These are phyloP conservation scores for Fusarium coicis DNA, from an alignment of 2,329 filamentous ascomycete species.

Conservation along the genomic window DNA sequence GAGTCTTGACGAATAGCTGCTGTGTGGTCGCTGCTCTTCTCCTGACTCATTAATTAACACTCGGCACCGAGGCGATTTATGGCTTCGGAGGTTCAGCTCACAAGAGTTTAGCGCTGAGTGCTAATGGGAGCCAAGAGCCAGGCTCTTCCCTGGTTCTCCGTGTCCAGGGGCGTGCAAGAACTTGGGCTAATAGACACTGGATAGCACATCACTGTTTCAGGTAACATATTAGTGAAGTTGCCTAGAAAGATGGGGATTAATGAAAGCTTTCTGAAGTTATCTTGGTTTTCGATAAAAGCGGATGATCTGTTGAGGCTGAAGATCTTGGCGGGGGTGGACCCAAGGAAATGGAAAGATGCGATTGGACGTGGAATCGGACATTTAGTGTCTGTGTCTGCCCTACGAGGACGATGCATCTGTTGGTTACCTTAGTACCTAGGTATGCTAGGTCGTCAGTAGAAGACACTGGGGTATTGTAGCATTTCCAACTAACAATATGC, in stretches of 20 bases:
- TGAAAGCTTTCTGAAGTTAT: conserved; percentile 19
- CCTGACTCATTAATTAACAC: conserved; percentile 29
- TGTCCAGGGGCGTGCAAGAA: conserved; percentile 8
- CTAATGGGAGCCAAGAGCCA: conserved; percentile 14
- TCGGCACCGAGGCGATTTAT: conserved; percentile 11
- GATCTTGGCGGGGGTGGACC: conserved; percentile 11
- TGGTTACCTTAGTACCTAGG: background rate
- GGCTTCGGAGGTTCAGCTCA: conserved; percentile 23
- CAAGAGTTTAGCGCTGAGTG: conserved; percentile 28
- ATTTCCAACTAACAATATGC: background rate
- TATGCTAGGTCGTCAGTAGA: background rate
- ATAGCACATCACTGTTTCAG: conserved; percentile 25
- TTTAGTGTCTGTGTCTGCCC: conserved; percentile 6
- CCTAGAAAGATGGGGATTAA: conserved; percentile 4
- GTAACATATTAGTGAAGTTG: conserved; percentile 15
- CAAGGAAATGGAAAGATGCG: conserved; percentile 11
- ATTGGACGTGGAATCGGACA: conserved; percentile 6
- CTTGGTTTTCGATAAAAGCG: conserved; percentile 7
- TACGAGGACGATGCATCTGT: background rate
- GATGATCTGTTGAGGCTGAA: background rate
- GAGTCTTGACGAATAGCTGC: conserved; percentile 3
- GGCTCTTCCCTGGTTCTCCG: conserved; percentile 17
- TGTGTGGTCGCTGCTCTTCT: background rate
- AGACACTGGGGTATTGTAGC: background rate
- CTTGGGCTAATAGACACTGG: conserved; percentile 1